Percentiles rank a stretch among this genome's conserved stretches.
Evolutionary conservation across 192 early-diverging fungal genomes (phyloP).

Genomic region (Gryganskiella cystojenkinii): DNA sequence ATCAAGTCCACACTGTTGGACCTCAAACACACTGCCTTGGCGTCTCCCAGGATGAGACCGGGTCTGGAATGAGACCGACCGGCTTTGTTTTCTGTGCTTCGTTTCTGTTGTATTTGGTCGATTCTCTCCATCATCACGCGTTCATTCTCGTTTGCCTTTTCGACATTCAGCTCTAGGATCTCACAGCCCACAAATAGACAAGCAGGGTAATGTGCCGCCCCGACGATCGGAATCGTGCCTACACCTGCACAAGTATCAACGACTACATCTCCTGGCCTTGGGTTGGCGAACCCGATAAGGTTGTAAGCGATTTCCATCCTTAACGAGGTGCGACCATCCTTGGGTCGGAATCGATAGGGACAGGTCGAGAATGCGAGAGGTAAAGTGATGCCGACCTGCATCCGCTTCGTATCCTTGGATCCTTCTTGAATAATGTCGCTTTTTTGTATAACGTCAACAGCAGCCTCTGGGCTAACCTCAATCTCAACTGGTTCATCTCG

Average conservation of each 20-base stretch:
- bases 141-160: constrained; percentile 29
- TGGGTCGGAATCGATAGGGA: constrained; percentile 52
- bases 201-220: constrained; percentile 49
- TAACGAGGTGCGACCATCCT: constrained; percentile 55
- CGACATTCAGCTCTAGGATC: constrained; percentile 22
- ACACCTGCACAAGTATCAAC: constrained; percentile 59
- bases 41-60: constrained; percentile 30
- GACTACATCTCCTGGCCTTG: constrained; percentile 54
- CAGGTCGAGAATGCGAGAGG: constrained; percentile 27
- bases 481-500: too few relatives aligned
- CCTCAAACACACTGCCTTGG: constrained; percentile 22
- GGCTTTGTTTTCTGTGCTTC: neutral
- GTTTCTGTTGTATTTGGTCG: neutral
- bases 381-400: constrained; percentile 33
- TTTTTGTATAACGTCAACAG: neutral
- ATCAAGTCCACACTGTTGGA: constrained; percentile 26
- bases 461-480: too few relatives aligned
- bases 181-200: constrained; percentile 54
- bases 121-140: constrained; percentile 17
- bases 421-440: neutral
- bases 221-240: constrained; percentile 53
- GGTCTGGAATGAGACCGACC: neutral
- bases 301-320: constrained; percentile 57
- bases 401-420: neutral
- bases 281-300: constrained; percentile 36